Conservation (phyloP, 148 eudicot species). For the Chenopodium quinoa region DNA sequence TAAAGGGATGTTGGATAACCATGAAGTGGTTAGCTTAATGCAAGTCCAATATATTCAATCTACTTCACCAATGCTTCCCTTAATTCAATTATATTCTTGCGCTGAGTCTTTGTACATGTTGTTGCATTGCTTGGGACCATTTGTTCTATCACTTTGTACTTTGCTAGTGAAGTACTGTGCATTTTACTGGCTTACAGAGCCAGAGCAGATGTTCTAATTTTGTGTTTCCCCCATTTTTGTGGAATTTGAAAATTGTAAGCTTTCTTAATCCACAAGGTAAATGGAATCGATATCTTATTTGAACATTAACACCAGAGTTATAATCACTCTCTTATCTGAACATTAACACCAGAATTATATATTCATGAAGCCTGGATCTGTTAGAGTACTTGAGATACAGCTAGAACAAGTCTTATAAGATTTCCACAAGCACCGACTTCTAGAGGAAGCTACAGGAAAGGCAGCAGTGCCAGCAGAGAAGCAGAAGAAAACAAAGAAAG, state of each 20-base stretch:
- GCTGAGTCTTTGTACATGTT: neutral
- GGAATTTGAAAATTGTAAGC: too few relatives aligned
- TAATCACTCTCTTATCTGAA: too few relatives aligned
- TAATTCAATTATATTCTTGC: neutral
- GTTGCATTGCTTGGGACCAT: neutral
- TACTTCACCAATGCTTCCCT: neutral
- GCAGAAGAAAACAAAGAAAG: neutral
- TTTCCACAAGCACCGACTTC: neutral
- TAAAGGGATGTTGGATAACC: neutral
- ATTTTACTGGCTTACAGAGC: neutral
- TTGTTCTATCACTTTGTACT: neutral
- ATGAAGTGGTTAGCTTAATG: neutral
- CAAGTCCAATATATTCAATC: neutral
- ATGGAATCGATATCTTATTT: too few relatives aligned
- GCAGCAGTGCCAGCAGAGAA: neutral
- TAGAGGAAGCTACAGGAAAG: too few relatives aligned
- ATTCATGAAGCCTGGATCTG: too few relatives aligned
- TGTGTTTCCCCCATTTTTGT: too few relatives aligned
- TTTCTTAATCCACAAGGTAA: too few relatives aligned
- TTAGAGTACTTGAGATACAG: too few relatives aligned
- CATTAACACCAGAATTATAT: too few relatives aligned
- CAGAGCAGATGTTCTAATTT: too few relatives aligned
- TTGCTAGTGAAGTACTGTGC: neutral
- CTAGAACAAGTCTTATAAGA: too few relatives aligned
- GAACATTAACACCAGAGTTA: too few relatives aligned